Evolutionary conservation across 1,284 basidiomycete genomes (phyloP).

Genomic region (Pseudozyma tsukubaensis): DNA sequence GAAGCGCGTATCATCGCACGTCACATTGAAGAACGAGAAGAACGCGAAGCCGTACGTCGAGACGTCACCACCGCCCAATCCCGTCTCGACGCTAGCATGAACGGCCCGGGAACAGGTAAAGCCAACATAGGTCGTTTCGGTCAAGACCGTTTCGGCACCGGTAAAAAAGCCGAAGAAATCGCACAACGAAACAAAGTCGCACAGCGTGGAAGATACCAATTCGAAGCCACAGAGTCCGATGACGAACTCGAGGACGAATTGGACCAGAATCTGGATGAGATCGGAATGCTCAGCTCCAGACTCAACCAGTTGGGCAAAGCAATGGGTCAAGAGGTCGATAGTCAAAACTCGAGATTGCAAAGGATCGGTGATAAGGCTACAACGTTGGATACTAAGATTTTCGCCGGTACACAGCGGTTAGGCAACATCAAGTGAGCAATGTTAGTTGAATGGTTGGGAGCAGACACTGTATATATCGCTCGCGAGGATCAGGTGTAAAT

Average conservation of each 20-base stretch:
- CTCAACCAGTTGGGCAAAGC: conserved; percentile 86
- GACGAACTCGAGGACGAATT: conserved; percentile 85
- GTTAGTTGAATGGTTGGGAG: not conserved
- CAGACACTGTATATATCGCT: not conserved
- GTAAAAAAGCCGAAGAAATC: conserved; percentile 35
- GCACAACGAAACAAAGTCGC: conserved; percentile 69
- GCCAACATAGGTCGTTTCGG: conserved; percentile 55
- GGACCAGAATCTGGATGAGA: conserved; percentile 91
- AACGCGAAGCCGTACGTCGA: conserved; percentile 72
- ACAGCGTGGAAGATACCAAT: conserved; percentile 87
- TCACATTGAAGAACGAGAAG: conserved; percentile 87
- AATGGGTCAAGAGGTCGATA: conserved; percentile 74
- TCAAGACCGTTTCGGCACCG: conserved; percentile 53
- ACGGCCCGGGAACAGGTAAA: conserved; percentile 55
- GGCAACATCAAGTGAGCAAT: conserved; percentile 59
- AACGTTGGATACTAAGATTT: conserved; percentile 63
- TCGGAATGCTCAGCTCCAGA: conserved; percentile 81
- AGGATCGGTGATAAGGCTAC: conserved; percentile 65
- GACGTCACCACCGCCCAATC: conserved; percentile 87
- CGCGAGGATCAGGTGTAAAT: no score
- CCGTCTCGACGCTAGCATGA: conserved; percentile 80
- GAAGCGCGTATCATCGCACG: conserved; percentile 88
- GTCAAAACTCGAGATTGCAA: conserved; percentile 62
- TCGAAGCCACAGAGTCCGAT: conserved; percentile 93
- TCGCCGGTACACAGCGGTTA: conserved; percentile 63